Percentiles rank a stretch among this genome's conserved stretches.
phyloP scores from a whole-genome alignment of 306 rosid species.

The Vachellia collinsii region DNA sequence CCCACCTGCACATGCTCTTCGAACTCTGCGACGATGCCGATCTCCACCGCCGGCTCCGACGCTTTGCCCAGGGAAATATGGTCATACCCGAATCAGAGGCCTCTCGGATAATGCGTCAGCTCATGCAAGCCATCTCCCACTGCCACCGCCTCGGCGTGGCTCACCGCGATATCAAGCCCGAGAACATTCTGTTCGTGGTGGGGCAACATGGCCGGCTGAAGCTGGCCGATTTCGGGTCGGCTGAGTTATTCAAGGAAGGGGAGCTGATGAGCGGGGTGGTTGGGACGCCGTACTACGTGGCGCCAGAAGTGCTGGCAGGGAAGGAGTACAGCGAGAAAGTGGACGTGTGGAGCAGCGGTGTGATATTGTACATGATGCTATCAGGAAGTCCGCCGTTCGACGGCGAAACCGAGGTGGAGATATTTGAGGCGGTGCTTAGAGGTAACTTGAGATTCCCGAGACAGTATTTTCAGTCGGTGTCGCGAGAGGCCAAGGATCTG shows the following conservation, averaged over 20 bases:
- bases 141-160: slow-evolving; percentile 70
- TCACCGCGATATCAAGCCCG: slow-evolving; percentile 78
- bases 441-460: slow-evolving; percentile 67
- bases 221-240: slow-evolving; percentile 71
- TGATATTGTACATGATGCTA: slow-evolving; percentile 66
- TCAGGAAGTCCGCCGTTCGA: slow-evolving; percentile 67
- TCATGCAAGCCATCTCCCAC: slow-evolving; percentile 60
- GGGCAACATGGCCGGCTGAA: slow-evolving; percentile 34
- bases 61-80: neutral
- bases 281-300: slow-evolving; percentile 77
- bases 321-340: slow-evolving; percentile 63
- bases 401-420: slow-evolving; percentile 64
- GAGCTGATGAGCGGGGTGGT: slow-evolving; percentile 62
- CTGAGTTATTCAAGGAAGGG: slow-evolving; percentile 51
- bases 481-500: slow-evolving; percentile 62
- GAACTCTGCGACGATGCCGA: slow-evolving; percentile 62
- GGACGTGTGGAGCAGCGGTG: slow-evolving; percentile 84
- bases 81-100: slow-evolving; percentile 54
- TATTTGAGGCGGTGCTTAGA: slow-evolving; percentile 63
- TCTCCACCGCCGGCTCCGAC: slow-evolving; percentile 37
- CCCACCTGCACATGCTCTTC: slow-evolving; percentile 59
- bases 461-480: slow-evolving; percentile 48
- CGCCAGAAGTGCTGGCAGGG: slow-evolving; percentile 69
- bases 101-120: slow-evolving; percentile 45
- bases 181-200: slow-evolving; percentile 61